Base-by-base conservation (phyloP, 805 yeast species). In the Scheffersomyces amazonensis region DNA sequence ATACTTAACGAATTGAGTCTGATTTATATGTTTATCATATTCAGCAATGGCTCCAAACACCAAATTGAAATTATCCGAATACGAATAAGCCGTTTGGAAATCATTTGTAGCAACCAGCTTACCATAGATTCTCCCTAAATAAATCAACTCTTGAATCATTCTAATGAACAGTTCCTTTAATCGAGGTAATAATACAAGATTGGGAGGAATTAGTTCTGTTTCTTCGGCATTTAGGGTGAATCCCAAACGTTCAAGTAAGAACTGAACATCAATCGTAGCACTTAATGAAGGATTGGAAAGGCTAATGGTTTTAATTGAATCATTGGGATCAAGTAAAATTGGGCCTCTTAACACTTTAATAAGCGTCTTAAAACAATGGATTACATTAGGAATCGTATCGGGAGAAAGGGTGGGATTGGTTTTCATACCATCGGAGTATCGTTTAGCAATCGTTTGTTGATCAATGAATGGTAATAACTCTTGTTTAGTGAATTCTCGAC, bases 331-430 rank as follows among this genome's bases (percentile, higher is more conserved):
- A 17, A 72, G 56, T 7, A 66, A 54, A 16, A 87, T 56, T 0
- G 95, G 91, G 2, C 88, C 90, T 44, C 70, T 76, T 33, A 87
- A 61, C 7, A 84, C 82, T 43, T 77, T 79, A 47, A 75, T 70
- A 13, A 87, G 51, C 0, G 87, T 82, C 34, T 66, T 64, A 16
- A 84, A 64, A 48, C 95, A 83, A 31, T 73, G 75, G 0, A 74
- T 55, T 2, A 80, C 74, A 3, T 76, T 61, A 0, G 95, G 90
- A 1, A 59, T 48, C 1, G 57, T 44, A 9, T 57, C 63, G 0
- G 56, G 44, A 0, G 64, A 54, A 17, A 58, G 61, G 54, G 47
- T 47, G 4, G 56, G 46, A 59, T 64, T 46, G 45, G 39, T 45
- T 18, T 48, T 50, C 16, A 60, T 54, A 0, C 67, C 69, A 4